Conservation (phyloP, 495 filamentous ascomycete species). For the Opeltia flavorubescens region DNA sequence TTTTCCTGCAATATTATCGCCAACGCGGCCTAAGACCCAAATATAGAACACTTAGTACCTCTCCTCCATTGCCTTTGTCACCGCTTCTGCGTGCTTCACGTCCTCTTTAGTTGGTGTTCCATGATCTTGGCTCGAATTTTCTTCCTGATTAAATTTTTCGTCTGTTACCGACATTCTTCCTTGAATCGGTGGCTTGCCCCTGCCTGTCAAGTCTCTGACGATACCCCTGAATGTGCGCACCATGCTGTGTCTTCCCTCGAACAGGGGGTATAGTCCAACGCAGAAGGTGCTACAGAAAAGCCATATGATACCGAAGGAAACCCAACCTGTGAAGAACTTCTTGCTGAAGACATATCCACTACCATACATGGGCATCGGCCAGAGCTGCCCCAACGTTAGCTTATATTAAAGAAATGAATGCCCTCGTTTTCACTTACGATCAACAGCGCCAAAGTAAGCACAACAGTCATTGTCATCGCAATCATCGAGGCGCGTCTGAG, state of each 20-base stretch:
- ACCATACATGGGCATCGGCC: slow-evolving; percentile 94
- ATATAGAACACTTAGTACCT: too few species aligned
- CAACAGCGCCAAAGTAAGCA: slow-evolving; percentile 62
- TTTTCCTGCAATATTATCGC: neutral
- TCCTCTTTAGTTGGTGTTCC: slow-evolving; percentile 4
- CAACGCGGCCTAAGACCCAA: too few species aligned
- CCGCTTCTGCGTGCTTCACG: neutral
- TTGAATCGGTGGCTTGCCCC: slow-evolving; percentile 8
- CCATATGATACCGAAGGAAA: slow-evolving; percentile 76
- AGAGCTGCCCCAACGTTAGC: slow-evolving; percentile 31
- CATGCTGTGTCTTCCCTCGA: slow-evolving; percentile 62
- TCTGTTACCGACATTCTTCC: slow-evolving; percentile 4
- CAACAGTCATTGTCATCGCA: slow-evolving; percentile 60
- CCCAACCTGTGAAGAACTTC: slow-evolving; percentile 87
- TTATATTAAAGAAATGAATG: too few species aligned
- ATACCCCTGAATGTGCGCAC: slow-evolving; percentile 50
- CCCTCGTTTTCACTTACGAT: too few species aligned
- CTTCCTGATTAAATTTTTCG: neutral
- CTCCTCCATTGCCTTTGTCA: too few species aligned
- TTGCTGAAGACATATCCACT: slow-evolving; percentile 76
- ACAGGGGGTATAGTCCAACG: slow-evolving; percentile 74
- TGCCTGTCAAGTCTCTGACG: slow-evolving; percentile 53
- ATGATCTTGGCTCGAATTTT: neutral
- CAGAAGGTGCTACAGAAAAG: slow-evolving; percentile 60
- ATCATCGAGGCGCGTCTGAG: slow-evolving; percentile 62